Base-by-base conservation (phyloP, 108 stramenopile genomes). In the Pseudonitzschia multiseries region DNA sequence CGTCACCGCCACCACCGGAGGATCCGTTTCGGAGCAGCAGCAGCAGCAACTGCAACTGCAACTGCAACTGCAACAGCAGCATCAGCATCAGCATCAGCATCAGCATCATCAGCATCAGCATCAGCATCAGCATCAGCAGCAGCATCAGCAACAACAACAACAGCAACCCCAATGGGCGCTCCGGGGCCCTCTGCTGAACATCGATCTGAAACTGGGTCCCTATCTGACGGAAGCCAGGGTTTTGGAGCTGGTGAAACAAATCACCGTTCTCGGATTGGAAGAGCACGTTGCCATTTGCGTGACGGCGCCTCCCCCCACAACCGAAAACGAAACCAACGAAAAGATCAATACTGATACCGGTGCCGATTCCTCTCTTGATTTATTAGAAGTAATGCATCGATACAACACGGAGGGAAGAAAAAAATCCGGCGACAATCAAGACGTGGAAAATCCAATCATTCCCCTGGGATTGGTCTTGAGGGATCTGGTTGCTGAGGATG, bases 241-340 rank as follows among this genome's bases (percentile, higher is more conserved):
- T 8, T 50, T 67, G 44, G 27, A 67, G 12, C 28, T 67, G 8
- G 0, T 24, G 20, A n/a, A 67, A 24, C 28, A 28, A 9, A 67
- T 67, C 29, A 2, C 1, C n/a, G 0, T 13, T n/a, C 46, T 67
- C 17, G 27, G 1, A n/a, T 29, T 67, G 42, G 66, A 67, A 48
- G 43, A 44, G 15, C 22, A 67, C 26, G 44, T 50, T 13, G 66
- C 66, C 6, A 50, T 67, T 67, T 67, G 66, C 43, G 66, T 67
- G 0, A 48, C 43, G n/a, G 26, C 41, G 14, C 41, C 40, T 10
- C 46, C 46, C 46, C 17, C 46, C 1, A 36, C 36, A 2, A 54
- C 5, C 21, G 22, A 24, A 54, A 54, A 54, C 21, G 8, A 36
- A 6, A 10, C 1, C 50, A n/a, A 51, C 50, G 10, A 51, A 51